phyloP scores from a whole-genome alignment of 2,329 filamentous ascomycete species.

The Alternaria triticina region DNA sequence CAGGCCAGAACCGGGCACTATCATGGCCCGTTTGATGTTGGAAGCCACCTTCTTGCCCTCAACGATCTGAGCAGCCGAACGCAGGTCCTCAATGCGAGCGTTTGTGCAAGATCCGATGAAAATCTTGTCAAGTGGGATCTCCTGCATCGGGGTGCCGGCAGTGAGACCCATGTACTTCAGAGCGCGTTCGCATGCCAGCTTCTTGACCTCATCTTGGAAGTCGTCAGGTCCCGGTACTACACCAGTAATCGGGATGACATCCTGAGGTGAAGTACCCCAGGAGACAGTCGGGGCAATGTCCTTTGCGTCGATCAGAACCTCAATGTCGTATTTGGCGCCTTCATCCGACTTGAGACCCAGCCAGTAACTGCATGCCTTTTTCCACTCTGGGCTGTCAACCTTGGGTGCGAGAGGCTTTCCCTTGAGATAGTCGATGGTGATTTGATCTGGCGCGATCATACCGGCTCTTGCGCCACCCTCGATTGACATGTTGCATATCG shows the following conservation, averaged over 20 bases:
- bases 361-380: slow-evolving; percentile 89
- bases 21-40: slow-evolving; percentile 93
- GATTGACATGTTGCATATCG: slow-evolving; percentile 99
- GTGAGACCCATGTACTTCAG: slow-evolving; percentile 96
- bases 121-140: slow-evolving; percentile 92
- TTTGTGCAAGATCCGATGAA: slow-evolving; percentile 99
- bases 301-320: slow-evolving; percentile 88
- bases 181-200: slow-evolving; percentile 77
- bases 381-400: slow-evolving; percentile 84
- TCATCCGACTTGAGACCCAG: slow-evolving; percentile 81
- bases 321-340: slow-evolving; percentile 87
- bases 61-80: slow-evolving; percentile 83
- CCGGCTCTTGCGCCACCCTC: slow-evolving; percentile 94
- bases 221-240: slow-evolving; percentile 89
- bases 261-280: slow-evolving; percentile 96
- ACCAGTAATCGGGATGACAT: slow-evolving; percentile 92
- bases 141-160: slow-evolving; percentile 86
- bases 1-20: slow-evolving; percentile 93
- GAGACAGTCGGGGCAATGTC: slow-evolving; percentile 93
- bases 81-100: slow-evolving; percentile 92
- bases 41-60: slow-evolving; percentile 84
- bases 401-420: slow-evolving; percentile 87
- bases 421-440: slow-evolving; percentile 94
- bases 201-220: slow-evolving; percentile 80
- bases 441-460: slow-evolving; percentile 95